Evolutionary conservation across 78 protist species (phyloP).

Genomic region (Bodo saltans): DNA sequence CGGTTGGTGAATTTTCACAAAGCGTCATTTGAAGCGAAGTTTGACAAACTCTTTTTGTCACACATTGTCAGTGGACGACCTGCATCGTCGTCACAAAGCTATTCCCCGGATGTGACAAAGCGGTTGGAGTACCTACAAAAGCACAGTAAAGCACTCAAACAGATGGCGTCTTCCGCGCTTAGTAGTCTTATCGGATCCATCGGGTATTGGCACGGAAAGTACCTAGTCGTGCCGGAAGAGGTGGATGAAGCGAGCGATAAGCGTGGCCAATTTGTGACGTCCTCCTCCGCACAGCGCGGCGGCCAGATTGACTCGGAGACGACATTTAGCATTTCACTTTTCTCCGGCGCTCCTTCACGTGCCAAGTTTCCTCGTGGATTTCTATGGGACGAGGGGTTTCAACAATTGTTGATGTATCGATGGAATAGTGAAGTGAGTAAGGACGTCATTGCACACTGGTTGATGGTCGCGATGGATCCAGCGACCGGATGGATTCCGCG

Average conservation of each 20-base stretch:
- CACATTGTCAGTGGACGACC: no score
- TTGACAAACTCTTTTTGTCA: not conserved
- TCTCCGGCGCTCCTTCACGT: slow-evolving; percentile 78
- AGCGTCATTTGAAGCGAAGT: not conserved
- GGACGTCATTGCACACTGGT: slow-evolving; percentile 57
- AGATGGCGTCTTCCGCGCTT: not conserved
- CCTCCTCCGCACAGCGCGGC: no score
- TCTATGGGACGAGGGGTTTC: slow-evolving; percentile 97
- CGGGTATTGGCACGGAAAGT: slow-evolving; percentile 7
- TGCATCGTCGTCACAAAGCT: no score
- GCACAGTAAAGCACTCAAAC: no score
- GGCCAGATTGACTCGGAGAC: no score
- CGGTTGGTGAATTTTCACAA: not conserved
- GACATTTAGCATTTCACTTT: no score
- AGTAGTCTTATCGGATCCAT: not conserved
- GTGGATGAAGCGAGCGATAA: not conserved
- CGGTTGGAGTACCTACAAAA: no score
- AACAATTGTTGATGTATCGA: slow-evolving; percentile 62
- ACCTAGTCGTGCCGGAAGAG: not conserved
- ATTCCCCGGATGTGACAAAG: no score
- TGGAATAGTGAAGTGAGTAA: slow-evolving; percentile 35
- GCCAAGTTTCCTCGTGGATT: slow-evolving; percentile 92
- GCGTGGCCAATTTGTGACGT: no score
- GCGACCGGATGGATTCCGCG: slow-evolving; percentile 92
- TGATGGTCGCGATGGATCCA: slow-evolving; percentile 72